phyloP scores from a whole-genome alignment of 352 stramenopile species.

The Pythium sukuiense region DNA sequence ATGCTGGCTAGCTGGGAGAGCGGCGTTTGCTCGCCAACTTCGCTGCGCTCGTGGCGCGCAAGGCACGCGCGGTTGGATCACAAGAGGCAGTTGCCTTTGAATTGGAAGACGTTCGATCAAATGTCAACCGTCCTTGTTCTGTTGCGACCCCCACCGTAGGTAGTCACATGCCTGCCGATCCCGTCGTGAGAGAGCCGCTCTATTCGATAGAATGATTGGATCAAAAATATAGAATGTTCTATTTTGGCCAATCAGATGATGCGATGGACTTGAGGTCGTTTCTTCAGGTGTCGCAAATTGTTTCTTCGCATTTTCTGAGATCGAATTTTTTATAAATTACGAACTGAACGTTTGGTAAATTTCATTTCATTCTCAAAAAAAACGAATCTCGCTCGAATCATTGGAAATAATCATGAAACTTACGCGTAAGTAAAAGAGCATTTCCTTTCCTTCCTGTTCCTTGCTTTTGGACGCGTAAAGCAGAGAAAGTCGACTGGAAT shows the following conservation, averaged over 20 bases:
- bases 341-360: slow-evolving; percentile 13
- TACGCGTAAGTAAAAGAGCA: not conserved
- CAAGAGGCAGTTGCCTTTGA: too few species aligned
- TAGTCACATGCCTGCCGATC: too few species aligned
- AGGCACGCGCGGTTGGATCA: too few species aligned
- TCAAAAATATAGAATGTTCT: slow-evolving; percentile 5
- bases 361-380: not conserved
- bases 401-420: not conserved
- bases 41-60: too few species aligned
- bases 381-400: not conserved
- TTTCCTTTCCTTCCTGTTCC: not conserved
- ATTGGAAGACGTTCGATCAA: too few species aligned
- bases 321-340: slow-evolving; percentile 16
- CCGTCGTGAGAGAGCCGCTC: not conserved
- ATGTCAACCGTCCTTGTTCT: too few species aligned
- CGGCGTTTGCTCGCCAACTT: too few species aligned
- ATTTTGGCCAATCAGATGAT: slow-evolving; percentile 16
- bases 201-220: not conserved
- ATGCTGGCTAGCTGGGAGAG: too few species aligned
- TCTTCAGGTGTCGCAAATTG: not conserved
- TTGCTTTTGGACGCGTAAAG: not conserved
- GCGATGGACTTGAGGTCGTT: slow-evolving; percentile 4
- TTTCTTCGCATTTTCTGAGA: slow-evolving; percentile 26
- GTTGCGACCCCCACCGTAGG: too few species aligned
- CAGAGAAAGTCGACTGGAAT: not conserved